These are phyloP conservation scores for Cryphonectria radicalis DNA, from an alignment of 2,329 filamentous ascomycete species.

Conservation along the genomic window DNA sequence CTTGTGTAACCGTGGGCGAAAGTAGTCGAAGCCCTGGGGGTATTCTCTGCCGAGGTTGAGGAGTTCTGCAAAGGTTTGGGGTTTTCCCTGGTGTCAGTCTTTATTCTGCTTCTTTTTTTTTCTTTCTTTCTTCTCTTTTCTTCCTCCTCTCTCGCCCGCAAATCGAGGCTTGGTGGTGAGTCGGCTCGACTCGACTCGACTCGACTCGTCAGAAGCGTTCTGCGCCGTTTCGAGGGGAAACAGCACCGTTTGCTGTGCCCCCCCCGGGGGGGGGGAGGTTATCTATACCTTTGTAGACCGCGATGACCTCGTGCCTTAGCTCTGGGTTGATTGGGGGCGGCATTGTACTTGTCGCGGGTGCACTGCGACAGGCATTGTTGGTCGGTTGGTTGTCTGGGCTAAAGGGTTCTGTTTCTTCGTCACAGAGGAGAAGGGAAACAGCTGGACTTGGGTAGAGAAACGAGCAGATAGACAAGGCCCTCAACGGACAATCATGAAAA, in stretches of 20 bases:
- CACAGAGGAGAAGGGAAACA: not conserved
- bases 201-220: not conserved
- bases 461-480: not conserved
- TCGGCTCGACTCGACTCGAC: not conserved
- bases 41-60: conserved; percentile 85
- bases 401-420: not conserved
- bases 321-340: conserved; percentile 50
- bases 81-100: not conserved
- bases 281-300: conserved; percentile 79
- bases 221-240: not conserved
- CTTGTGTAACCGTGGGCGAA: conserved; percentile 77
- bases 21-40: conserved; percentile 81
- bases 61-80: conserved; percentile 62
- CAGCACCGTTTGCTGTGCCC: not conserved
- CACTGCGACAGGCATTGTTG: conserved; percentile 2
- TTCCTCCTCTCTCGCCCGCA: not conserved
- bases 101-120: not conserved
- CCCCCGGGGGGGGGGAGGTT: not conserved
- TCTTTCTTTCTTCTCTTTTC: not conserved
- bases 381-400: not conserved
- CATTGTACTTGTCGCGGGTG: conserved; percentile 31
- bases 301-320: conserved; percentile 78
- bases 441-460: not conserved
- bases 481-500: not conserved
- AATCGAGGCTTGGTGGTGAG: not conserved